Evolutionary conservation across 768 basidiomycete species (phyloP).

Genomic region (Coprinopsis sp.): DNA sequence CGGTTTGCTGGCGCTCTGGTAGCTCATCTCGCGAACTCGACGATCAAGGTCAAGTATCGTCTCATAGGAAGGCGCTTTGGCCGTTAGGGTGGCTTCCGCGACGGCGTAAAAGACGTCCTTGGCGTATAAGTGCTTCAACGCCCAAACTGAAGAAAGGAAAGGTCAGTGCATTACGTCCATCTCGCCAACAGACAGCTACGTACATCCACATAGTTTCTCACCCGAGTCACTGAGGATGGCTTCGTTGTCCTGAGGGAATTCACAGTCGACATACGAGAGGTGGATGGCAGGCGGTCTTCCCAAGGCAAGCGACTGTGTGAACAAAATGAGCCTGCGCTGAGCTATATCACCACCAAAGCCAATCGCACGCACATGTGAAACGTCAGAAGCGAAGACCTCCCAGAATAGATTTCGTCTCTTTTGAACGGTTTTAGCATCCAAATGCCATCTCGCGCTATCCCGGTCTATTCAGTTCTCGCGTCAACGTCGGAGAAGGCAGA

Average conservation of each 20-base stretch:
- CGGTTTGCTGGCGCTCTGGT: constrained; percentile 43
- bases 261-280: constrained; percentile 58
- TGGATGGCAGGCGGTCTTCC: constrained; percentile 59
- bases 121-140: constrained; percentile 50
- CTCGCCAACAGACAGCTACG: constrained; percentile 15
- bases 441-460: constrained; percentile 64
- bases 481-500: constrained; percentile 23
- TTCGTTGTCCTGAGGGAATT: constrained; percentile 55
- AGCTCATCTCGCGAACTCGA: constrained; percentile 42
- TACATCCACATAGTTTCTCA: constrained; percentile 47
- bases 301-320: constrained; percentile 45
- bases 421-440: constrained; percentile 55
- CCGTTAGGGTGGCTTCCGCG: constrained; percentile 44
- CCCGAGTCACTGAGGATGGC: constrained; percentile 39
- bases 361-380: constrained; percentile 35
- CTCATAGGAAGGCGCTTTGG: constrained; percentile 41
- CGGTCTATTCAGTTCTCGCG: constrained; percentile 42
- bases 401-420: constrained; percentile 63
- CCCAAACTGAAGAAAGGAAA: constrained; percentile 39
- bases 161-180: constrained; percentile 21
- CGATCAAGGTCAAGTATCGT: constrained; percentile 48
- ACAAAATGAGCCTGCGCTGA: background rate
- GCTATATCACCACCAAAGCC: background rate
- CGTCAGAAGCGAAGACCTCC: constrained; percentile 64
- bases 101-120: constrained; percentile 46